A percentile compares a stretch with the other conserved stretches of the same genome.
Conservation (phyloP, 495 filamentous ascomycete species). For the Collariella sp. region DNA sequence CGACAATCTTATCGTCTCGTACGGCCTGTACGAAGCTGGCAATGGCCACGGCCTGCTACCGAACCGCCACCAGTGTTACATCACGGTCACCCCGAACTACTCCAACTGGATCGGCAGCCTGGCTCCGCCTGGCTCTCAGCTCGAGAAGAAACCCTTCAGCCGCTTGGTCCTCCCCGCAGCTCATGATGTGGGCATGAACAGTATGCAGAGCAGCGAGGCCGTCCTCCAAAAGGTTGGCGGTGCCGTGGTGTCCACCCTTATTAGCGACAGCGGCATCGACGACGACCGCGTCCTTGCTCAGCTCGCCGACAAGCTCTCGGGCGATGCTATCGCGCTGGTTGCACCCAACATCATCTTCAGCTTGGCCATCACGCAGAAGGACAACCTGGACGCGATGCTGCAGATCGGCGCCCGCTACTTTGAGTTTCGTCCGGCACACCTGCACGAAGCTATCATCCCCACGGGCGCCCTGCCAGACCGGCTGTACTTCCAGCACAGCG, state of each 20-base stretch:
- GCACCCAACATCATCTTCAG: conserved; percentile 45
- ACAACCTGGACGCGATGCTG: conserved; percentile 38
- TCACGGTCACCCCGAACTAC: conserved; percentile 40
- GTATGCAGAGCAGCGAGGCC: conserved; percentile 35
- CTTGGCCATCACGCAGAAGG: conserved; percentile 49
- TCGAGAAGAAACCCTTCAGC: conserved; percentile 36
- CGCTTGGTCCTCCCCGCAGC: conserved; percentile 40
- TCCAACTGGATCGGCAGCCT: conserved; percentile 40
- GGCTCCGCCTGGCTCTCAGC: conserved; percentile 33
- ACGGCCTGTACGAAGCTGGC: conserved; percentile 47
- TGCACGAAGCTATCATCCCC: conserved; percentile 32
- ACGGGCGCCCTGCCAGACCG: conserved; percentile 34
- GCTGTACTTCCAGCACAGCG: conserved; percentile 46
- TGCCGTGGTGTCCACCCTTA: conserved; percentile 33
- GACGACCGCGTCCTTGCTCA: conserved; percentile 23
- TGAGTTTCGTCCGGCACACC: conserved; percentile 46
- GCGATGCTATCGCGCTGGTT: conserved; percentile 30
- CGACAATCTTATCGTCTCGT: conserved; percentile 29
- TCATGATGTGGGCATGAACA: conserved; percentile 51
- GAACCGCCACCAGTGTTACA: conserved; percentile 44
- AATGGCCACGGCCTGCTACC: conserved; percentile 34
- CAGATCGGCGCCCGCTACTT: conserved; percentile 46
- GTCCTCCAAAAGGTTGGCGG: conserved; percentile 33
- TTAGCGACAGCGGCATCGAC: conserved; percentile 24
- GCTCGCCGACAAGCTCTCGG: conserved; percentile 27